Evolutionary conservation across 2,329 filamentous ascomycete genomes (phyloP).

Genomic region (Monilinia fructicola): DNA sequence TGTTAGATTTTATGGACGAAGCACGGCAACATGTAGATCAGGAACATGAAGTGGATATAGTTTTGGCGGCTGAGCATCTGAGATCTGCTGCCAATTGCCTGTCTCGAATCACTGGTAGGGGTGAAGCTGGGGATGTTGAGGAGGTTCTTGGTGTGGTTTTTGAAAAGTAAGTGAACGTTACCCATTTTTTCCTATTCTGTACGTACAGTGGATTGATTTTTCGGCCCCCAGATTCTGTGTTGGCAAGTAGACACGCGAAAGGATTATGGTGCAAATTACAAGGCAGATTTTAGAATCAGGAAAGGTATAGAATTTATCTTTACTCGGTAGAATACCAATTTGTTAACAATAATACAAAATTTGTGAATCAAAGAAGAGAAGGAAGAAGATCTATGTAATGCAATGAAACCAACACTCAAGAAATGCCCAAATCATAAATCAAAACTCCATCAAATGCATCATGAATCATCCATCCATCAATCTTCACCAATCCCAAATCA

Average conservation of each 20-base stretch:
- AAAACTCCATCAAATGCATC: slow-evolving; percentile 8
- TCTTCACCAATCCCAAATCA: neutral
- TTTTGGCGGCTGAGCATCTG: slow-evolving; percentile 85
- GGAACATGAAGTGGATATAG: slow-evolving; percentile 68
- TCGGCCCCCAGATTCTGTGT: slow-evolving; percentile 36
- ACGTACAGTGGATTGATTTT: slow-evolving; percentile 19
- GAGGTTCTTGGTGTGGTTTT: slow-evolving; percentile 96
- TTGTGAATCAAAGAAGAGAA: neutral
- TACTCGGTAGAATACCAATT: neutral
- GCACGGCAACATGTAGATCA: slow-evolving; percentile 42
- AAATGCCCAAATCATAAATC: neutral
- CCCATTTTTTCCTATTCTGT: neutral
- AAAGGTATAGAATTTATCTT: neutral
- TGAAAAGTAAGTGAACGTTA: slow-evolving; percentile 66
- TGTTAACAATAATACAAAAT: slow-evolving; percentile 15
- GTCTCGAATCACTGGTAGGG: slow-evolving; percentile 84
- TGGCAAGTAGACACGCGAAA: slow-evolving; percentile 32
- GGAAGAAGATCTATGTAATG: slow-evolving; percentile 8
- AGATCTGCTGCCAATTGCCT: slow-evolving; percentile 76
- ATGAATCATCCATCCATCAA: neutral
- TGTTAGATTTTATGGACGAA: slow-evolving; percentile 70
- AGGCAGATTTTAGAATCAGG: neutral
- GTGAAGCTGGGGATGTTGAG: slow-evolving; percentile 85
- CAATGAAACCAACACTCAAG: neutral
- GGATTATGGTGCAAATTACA: neutral